Percentiles rank a stretch among this genome's conserved stretches.
Evolutionary conservation across 257 asterid species (phyloP).

Genomic region (Parsonsia alboflavescens): DNA sequence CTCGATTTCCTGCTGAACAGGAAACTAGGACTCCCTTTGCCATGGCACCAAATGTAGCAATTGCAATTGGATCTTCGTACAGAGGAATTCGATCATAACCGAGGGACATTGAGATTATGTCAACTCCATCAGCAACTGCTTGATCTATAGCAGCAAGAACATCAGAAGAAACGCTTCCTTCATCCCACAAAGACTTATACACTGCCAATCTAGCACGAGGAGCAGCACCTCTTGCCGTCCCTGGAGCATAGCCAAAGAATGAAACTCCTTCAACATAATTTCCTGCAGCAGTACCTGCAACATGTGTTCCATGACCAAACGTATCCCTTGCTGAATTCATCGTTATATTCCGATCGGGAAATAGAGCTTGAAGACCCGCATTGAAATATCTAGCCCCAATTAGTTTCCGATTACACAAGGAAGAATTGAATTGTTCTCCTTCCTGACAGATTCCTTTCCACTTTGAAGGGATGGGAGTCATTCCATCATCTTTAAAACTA

Average conservation of each 20-base stretch:
- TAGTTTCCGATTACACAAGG: conserved; percentile 42
- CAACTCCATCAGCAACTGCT: conserved; percentile 58
- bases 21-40: conserved; percentile 60
- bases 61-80: conserved; percentile 51
- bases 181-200: conserved; percentile 50
- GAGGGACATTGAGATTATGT: conserved; percentile 46
- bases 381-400: conserved; percentile 46
- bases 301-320: conserved; percentile 47
- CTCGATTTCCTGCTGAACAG: conserved; percentile 51
- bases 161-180: conserved; percentile 45
- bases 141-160: conserved; percentile 55
- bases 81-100: conserved; percentile 26
- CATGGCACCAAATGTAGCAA: conserved; percentile 58
- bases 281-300: conserved; percentile 41
- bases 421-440: conserved; percentile 34
- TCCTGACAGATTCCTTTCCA: conserved; percentile 43
- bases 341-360: conserved; percentile 23
- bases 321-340: conserved; percentile 52
- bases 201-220: conserved; percentile 45
- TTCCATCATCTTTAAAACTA: conserved; percentile 50
- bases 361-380: conserved; percentile 31
- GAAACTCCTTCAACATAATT: conserved; percentile 38
- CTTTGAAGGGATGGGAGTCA: conserved; percentile 36
- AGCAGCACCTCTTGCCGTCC: conserved; percentile 44
- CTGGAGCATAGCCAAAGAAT: conserved; percentile 37